Conservation (phyloP, 2,329 filamentous ascomycete genomes). For the Xylaria arbuscula region DNA sequence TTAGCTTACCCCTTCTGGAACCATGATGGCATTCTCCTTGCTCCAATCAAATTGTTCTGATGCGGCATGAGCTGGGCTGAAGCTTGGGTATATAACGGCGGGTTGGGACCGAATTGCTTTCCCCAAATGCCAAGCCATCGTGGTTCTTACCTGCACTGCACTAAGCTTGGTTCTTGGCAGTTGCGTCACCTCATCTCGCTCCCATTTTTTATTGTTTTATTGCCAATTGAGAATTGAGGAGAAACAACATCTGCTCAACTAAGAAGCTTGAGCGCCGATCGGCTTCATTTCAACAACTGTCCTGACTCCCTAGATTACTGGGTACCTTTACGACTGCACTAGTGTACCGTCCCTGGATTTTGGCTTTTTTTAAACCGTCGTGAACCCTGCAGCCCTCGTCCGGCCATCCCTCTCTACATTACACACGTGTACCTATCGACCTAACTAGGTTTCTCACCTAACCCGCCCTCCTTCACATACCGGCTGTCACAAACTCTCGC, state of each 20-base stretch:
- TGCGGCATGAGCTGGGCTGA: neutral
- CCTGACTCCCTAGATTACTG: slow-evolving; percentile 2
- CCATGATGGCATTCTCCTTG: slow-evolving; percentile 20
- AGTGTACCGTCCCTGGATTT: neutral
- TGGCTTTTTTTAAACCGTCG: neutral
- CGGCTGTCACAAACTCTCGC: neutral
- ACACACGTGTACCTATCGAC: slow-evolving; percentile 2
- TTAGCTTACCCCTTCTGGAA: slow-evolving; percentile 10
- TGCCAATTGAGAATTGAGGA: neutral
- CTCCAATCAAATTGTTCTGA: neutral
- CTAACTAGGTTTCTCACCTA: slow-evolving; percentile 1
- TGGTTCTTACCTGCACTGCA: slow-evolving; percentile 5
- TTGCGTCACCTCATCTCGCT: slow-evolving; percentile 30
- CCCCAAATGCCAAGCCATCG: slow-evolving; percentile 32
- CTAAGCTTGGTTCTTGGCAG: slow-evolving; percentile 6
- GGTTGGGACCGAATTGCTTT: neutral
- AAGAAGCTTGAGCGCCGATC: slow-evolving; percentile 35
- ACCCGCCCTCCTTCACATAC: neutral
- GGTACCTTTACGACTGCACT: too few species aligned
- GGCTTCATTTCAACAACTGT: slow-evolving; percentile 11
- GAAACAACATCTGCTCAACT: slow-evolving; percentile 18
- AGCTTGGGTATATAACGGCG: slow-evolving; percentile 23
- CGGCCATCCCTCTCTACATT: neutral
- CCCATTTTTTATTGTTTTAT: slow-evolving; percentile 7
- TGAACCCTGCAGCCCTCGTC: neutral